Base-by-base conservation (phyloP, 441 rosid genomes). In the Gossypium lobatum region DNA sequence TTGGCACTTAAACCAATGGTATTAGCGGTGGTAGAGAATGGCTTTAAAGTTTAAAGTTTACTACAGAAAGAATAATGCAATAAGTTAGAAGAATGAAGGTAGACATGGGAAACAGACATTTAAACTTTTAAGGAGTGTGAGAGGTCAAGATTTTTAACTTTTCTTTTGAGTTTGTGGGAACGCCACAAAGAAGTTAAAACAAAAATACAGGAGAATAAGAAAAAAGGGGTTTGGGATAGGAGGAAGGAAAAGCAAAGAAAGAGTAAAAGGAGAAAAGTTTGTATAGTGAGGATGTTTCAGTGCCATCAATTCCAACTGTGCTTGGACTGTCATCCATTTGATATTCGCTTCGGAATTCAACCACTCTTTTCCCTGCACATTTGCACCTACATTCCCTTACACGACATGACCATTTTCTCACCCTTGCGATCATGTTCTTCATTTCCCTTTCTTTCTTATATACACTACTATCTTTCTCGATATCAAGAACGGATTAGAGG, bases 301-400 rank as follows among this genome's bases (percentile, higher is more conserved):
- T 81, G 88, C 74, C 78, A 75, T 80, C 85, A 80, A 79, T 75
- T 83, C 77, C 78, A 76, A 75, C 72, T 85, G 31, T 64, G 76
- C 6, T 85, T 74, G 81, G 88, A 82, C 92, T 85, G 90, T 85
- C 89, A 86, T 85, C 89, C 90, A 85, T 88, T 86, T 78, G 74
- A 79, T 4, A 59, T 7, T 23, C 37, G 76, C 48, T 71, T 53
- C 39, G 52, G 65, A 78, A 75, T 71, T 75, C 71, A 74, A 82
- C 20, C 64, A 64, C 64, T 70, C 63, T 75, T 79, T 85, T 75
- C 50, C 77, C 79, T 78, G 55, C 75, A 74, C 79, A 81, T 75
- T 71, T 88, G 91, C 89, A 76, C 82, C 87, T 82, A 75, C 88
- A 91, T 91, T 87, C 84, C 87, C 83, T 71, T 82, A 83, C 95